These are phyloP conservation scores for Haberlea rhodopensis DNA, from an alignment of 257 asterid genomes.

Conservation along the genomic window DNA sequence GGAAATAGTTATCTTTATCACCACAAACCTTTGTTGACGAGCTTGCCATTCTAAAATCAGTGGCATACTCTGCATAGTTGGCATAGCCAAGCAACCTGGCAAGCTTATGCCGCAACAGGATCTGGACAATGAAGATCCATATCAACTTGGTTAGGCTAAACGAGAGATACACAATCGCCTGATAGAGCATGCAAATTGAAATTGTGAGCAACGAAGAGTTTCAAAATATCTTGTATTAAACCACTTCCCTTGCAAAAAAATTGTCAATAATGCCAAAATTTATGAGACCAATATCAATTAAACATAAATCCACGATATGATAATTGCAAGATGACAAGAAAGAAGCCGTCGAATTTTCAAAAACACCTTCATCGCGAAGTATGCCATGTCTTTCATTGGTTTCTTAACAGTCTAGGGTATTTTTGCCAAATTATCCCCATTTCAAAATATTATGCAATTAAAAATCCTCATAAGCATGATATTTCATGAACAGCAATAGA, in stretches of 20 bases:
- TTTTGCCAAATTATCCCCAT: not conserved
- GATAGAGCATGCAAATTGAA: conserved; percentile 1
- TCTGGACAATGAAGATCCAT: conserved; percentile 41
- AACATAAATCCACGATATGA: not conserved
- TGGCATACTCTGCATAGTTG: conserved; percentile 79
- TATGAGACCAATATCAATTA: not conserved
- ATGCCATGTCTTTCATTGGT: conserved; percentile 9
- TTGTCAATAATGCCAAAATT: not conserved
- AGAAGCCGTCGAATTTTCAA: conserved; percentile 3
- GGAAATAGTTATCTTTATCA: conserved; percentile 19
- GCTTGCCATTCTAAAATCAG: conserved; percentile 68
- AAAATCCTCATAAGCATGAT: conserved; percentile 6
- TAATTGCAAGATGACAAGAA: not conserved
- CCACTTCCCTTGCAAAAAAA: conserved; percentile 1
- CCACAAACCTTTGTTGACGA: conserved; percentile 74
- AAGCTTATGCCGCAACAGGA: conserved; percentile 76
- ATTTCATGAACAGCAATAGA: not conserved
- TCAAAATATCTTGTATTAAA: not conserved
- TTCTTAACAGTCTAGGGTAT: not conserved
- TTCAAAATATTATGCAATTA: not conserved
- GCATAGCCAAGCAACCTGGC: conserved; percentile 90
- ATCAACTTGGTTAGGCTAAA: conserved; percentile 1
- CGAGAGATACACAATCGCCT: not conserved
- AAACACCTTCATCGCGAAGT: not conserved
- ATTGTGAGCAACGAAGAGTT: conserved; percentile 5